phyloP scores from a whole-genome alignment of 306 rosid species.

The Inga oerstediana region DNA sequence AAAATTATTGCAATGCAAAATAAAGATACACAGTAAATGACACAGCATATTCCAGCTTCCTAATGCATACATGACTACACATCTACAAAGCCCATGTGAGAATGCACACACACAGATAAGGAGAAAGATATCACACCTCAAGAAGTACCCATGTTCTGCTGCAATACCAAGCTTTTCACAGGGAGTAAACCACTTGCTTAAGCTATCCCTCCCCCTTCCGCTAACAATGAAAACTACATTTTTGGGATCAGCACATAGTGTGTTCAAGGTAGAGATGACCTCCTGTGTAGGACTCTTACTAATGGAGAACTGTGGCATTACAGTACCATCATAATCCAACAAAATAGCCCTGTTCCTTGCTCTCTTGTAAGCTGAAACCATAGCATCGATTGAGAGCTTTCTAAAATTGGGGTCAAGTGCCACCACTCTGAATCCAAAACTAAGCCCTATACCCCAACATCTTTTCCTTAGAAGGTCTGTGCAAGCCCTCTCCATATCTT shows the following conservation, averaged over 20 bases:
- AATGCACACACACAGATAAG: neutral
- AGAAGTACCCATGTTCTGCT: constrained; percentile 79
- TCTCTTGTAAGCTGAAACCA: constrained; percentile 59
- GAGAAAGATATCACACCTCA: constrained; percentile 55
- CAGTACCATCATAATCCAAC: constrained; percentile 85
- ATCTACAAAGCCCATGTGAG: neutral
- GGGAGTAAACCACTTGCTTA: constrained; percentile 71
- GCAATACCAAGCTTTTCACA: constrained; percentile 78
- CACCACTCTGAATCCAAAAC: constrained; percentile 83
- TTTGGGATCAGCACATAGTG: constrained; percentile 61
- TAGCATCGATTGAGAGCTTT: constrained; percentile 68
- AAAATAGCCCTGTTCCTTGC: constrained; percentile 71
- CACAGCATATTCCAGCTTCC: neutral
- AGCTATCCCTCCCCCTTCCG: constrained; percentile 72
- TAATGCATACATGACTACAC: neutral
- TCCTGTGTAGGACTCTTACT: constrained; percentile 63
- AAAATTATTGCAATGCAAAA: constrained; percentile 10
- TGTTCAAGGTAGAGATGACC: constrained; percentile 62
- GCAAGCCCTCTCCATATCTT: constrained; percentile 84
- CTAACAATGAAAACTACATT: constrained; percentile 83
- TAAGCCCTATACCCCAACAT: constrained; percentile 80
- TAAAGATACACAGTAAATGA: neutral
- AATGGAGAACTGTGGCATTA: constrained; percentile 77
- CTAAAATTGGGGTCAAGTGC: constrained; percentile 83
- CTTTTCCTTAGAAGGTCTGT: constrained; percentile 66